Evolutionary conservation across 2,329 filamentous ascomycete genomes (phyloP).

Genomic region (Aspergillus sclerotialis): DNA sequence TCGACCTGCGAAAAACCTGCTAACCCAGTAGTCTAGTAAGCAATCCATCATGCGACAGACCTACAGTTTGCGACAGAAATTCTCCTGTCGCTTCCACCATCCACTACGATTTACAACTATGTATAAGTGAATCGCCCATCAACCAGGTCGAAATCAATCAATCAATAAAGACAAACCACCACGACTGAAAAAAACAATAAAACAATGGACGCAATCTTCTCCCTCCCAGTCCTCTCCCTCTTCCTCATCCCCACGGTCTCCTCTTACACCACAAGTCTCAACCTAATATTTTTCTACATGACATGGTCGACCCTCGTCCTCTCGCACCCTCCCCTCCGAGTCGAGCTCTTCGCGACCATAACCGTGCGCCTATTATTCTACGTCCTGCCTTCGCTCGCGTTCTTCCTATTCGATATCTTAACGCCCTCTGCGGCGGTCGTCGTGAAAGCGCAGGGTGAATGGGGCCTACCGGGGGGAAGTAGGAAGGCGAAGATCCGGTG

Average conservation of each 20-base stretch:
- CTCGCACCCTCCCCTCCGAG: constrained; percentile 64
- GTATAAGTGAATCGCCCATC: too few relatives aligned
- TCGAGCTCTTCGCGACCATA: constrained; percentile 67
- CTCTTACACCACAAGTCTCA: constrained; percentile 72
- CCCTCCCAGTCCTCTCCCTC: constrained; percentile 22
- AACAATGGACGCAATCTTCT: constrained; percentile 48
- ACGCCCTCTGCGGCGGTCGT: constrained; percentile 62
- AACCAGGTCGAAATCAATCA: too few relatives aligned
- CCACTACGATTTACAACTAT: too few relatives aligned
- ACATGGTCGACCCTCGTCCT: constrained; percentile 81
- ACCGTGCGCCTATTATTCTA: constrained; percentile 64
- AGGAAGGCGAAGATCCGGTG: constrained; percentile 33
- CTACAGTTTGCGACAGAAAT: too few relatives aligned
- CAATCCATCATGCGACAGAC: too few relatives aligned
- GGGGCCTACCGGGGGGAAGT: constrained; percentile 40
- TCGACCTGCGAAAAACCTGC: too few relatives aligned
- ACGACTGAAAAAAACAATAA: too few relatives aligned
- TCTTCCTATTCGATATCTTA: constrained; percentile 64
- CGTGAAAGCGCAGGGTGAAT: constrained; percentile 60
- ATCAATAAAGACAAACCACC: too few relatives aligned
- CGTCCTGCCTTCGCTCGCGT: constrained; percentile 63
- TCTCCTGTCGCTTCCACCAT: too few relatives aligned
- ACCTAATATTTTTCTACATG: constrained; percentile 82
- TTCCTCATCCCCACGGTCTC: constrained; percentile 36
- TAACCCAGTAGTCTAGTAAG: too few relatives aligned